Evolutionary conservation across 2,329 filamentous ascomycete genomes (phyloP).

Genomic region (Didymella pomorum): DNA sequence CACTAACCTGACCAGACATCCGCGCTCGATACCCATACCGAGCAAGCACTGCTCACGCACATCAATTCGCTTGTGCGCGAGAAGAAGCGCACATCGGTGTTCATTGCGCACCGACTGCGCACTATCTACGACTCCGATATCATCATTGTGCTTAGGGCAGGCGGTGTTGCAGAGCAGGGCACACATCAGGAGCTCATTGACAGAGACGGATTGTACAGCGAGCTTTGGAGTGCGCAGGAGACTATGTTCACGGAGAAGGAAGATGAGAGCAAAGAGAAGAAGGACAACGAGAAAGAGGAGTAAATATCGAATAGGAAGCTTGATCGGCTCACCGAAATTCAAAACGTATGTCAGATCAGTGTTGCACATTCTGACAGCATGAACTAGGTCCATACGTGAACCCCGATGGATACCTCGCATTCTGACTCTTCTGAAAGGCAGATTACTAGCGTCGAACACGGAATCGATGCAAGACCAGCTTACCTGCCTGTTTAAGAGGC

Average conservation of each 20-base stretch:
- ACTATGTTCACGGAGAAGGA: slow-evolving; percentile 43
- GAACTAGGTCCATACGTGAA: too few species aligned
- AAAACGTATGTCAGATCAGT: too few species aligned
- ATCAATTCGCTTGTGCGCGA: slow-evolving; percentile 93
- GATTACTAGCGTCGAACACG: too few species aligned
- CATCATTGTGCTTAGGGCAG: slow-evolving; percentile 89
- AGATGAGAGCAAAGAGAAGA: slow-evolving; percentile 5
- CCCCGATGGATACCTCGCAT: too few species aligned
- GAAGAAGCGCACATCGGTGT: slow-evolving; percentile 88
- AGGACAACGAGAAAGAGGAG: slow-evolving; percentile 3
- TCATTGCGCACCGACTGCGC: slow-evolving; percentile 88
- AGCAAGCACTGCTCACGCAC: slow-evolving; percentile 87
- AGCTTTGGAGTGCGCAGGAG: slow-evolving; percentile 77
- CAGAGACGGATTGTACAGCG: slow-evolving; percentile 79
- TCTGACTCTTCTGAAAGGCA: too few species aligned
- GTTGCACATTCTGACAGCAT: too few species aligned
- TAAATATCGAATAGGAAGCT: not conserved
- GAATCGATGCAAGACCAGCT: too few species aligned
- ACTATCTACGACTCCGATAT: slow-evolving; percentile 93
- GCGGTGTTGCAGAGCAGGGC: slow-evolving; percentile 85
- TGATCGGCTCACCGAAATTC: too few species aligned
- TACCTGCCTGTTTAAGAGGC: too few species aligned
- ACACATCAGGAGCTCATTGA: slow-evolving; percentile 87
- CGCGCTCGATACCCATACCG: slow-evolving; percentile 90
- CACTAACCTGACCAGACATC: slow-evolving; percentile 65